Percentiles rank a stretch among this genome's conserved stretches.
Evolutionary conservation across 305 asterid species (phyloP).

Genomic region (Fraxinus greggii): DNA sequence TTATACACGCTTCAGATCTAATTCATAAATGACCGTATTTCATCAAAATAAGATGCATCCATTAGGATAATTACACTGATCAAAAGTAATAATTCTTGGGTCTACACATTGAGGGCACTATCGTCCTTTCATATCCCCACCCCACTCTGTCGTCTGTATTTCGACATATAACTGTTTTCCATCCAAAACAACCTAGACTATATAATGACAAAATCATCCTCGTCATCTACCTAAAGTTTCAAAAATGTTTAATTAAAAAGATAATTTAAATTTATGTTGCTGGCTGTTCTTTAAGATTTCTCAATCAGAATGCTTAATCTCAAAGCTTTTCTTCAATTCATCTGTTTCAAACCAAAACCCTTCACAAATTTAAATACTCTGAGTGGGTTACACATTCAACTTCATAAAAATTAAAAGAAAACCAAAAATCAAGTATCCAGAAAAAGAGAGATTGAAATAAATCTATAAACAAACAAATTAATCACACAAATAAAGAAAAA

Average conservation of each 20-base stretch:
- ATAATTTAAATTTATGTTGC: not conserved
- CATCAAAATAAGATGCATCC: not conserved
- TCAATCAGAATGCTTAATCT: not conserved
- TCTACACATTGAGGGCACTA: slow-evolving; percentile 26
- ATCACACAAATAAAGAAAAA: not conserved
- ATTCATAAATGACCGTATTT: not conserved
- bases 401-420: not conserved
- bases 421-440: not conserved
- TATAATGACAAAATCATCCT: slow-evolving; percentile 35
- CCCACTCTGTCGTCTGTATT: not conserved
- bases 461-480: not conserved
- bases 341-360: not conserved
- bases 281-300: not conserved
- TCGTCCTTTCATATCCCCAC: slow-evolving; percentile 33
- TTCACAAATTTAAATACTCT: not conserved
- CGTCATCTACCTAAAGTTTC: slow-evolving; percentile 31
- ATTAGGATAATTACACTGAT: not conserved
- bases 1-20: not conserved
- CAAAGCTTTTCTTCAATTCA: not conserved
- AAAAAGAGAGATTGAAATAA: not conserved
- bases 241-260: slow-evolving; percentile 16
- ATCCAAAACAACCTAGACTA: not conserved
- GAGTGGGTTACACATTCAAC: slow-evolving; percentile 25
- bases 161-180: slow-evolving; percentile 19
- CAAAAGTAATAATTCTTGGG: not conserved